Evolutionary conservation across 345 rosid genomes (phyloP).

Genomic region (Alliaria petiolata): DNA sequence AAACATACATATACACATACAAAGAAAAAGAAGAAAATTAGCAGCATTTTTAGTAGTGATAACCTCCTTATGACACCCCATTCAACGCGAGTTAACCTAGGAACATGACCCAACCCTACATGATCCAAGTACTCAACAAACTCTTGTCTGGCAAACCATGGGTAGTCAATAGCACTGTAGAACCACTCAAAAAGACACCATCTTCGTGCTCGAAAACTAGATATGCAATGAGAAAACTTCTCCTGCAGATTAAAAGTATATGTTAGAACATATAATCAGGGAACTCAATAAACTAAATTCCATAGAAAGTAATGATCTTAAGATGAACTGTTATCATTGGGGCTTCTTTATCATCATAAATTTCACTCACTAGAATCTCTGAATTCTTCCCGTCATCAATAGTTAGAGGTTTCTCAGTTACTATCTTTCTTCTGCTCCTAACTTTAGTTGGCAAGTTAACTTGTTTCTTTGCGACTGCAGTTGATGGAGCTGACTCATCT

Average conservation of each 20-base stretch:
- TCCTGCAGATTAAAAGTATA: constrained; percentile 40
- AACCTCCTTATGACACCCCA: constrained; percentile 92
- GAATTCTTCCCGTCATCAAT: constrained; percentile 34
- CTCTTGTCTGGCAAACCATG: constrained; percentile 87
- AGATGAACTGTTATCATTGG: constrained; percentile 31
- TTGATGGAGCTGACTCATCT: constrained; percentile 45
- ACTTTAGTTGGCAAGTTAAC: constrained; percentile 60
- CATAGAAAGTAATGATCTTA: constrained; percentile 39
- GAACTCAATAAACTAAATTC: constrained; percentile 22
- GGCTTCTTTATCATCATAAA: constrained; percentile 29
- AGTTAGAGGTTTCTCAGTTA: constrained; percentile 37
- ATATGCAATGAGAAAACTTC: constrained; percentile 59
- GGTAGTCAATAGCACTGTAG: constrained; percentile 82
- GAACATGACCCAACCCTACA: constrained; percentile 81
- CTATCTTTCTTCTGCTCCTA: constrained; percentile 66
- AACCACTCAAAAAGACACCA: constrained; percentile 84
- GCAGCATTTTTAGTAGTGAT: constrained; percentile 18
- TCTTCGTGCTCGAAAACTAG: constrained; percentile 46
- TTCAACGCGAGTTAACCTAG: constrained; percentile 78
- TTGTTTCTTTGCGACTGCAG: constrained; percentile 36
- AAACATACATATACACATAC: neutral
- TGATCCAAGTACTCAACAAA: constrained; percentile 83
- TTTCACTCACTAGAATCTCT: constrained; percentile 37
- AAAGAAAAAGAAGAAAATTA: neutral
- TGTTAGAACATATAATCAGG: constrained; percentile 10